A percentile compares a stretch with the other conserved stretches of the same genome.
Conservation (phyloP, 2,329 filamentous ascomycete genomes). For the Huntiella bhutanensis region DNA sequence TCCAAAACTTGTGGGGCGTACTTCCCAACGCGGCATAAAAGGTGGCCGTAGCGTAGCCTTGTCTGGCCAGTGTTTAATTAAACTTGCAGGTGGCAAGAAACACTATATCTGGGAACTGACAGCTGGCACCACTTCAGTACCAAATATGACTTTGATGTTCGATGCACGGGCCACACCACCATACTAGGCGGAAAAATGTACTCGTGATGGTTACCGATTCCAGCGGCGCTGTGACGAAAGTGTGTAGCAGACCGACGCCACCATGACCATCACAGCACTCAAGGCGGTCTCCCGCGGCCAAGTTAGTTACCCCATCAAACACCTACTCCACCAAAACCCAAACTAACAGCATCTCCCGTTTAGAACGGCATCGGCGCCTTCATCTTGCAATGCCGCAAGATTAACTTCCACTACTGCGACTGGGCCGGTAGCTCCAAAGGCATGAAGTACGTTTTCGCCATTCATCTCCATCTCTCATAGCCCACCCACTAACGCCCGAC, state of each 20-base stretch:
- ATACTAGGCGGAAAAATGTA: background rate
- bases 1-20: background rate
- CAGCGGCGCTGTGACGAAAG: background rate
- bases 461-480: background rate
- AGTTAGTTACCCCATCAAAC: slow-evolving; percentile 21
- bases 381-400: slow-evolving; percentile 87
- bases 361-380: slow-evolving; percentile 95
- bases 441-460: slow-evolving; percentile 56
- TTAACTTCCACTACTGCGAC: slow-evolving; percentile 96
- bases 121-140: background rate
- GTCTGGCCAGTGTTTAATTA: no score
- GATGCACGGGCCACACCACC: slow-evolving; percentile 1
- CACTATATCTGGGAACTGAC: background rate
- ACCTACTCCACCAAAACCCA: background rate
- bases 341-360: slow-evolving; percentile 5
- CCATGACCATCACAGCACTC: slow-evolving; percentile 37
- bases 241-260: slow-evolving; percentile 13
- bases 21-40: no score
- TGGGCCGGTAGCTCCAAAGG: slow-evolving; percentile 82
- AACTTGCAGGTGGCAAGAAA: background rate
- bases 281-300: slow-evolving; percentile 33
- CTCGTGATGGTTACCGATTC: background rate
- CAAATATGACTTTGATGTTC: background rate
- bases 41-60: no score
- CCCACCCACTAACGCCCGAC: slow-evolving; percentile 14